Percentiles rank a stretch among this genome's conserved stretches.
phyloP scores from a whole-genome alignment of 164 flowering plant genomes.

The Tinospora cordifolia region DNA sequence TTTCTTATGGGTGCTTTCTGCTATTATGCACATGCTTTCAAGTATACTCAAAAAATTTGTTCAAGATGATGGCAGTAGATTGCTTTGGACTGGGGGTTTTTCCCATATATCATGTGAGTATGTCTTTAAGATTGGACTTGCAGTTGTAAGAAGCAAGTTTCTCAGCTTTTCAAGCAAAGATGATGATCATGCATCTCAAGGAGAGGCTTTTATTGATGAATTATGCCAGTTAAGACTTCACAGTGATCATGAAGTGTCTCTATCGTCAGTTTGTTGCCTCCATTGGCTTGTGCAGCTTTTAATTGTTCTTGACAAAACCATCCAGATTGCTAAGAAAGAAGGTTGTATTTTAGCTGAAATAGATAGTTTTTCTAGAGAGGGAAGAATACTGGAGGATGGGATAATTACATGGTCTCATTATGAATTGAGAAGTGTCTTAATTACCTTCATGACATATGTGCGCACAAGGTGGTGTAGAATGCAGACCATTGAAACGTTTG shows the following conservation, averaged over 20 bases:
- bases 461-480: slow-evolving; percentile 40
- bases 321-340: slow-evolving; percentile 35
- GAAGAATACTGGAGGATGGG: slow-evolving; percentile 47
- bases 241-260: slow-evolving; percentile 38
- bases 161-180: slow-evolving; percentile 26
- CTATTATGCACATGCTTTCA: slow-evolving; percentile 58
- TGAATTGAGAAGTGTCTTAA: slow-evolving; percentile 36
- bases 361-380: slow-evolving; percentile 31
- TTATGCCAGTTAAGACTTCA: slow-evolving; percentile 45
- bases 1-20: slow-evolving; percentile 68
- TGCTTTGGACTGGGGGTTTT: slow-evolving; percentile 14
- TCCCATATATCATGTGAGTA: slow-evolving; percentile 67
- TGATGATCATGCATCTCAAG: slow-evolving; percentile 13
- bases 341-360: slow-evolving; percentile 10
- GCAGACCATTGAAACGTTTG: slow-evolving; percentile 57
- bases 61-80: slow-evolving; percentile 30
- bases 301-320: slow-evolving; percentile 41
- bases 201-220: slow-evolving; percentile 36
- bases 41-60: slow-evolving; percentile 49
- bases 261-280: slow-evolving; percentile 70
- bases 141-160: slow-evolving; percentile 43
- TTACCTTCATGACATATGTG: slow-evolving; percentile 30
- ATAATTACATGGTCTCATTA: slow-evolving; percentile 32
- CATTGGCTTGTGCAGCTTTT: slow-evolving; percentile 43
- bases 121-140: slow-evolving; percentile 62